A percentile compares a stretch with the other conserved stretches of the same genome.
Evolutionary conservation across 2,329 filamentous ascomycete species (phyloP).

Genomic region (Eutypella sp.): DNA sequence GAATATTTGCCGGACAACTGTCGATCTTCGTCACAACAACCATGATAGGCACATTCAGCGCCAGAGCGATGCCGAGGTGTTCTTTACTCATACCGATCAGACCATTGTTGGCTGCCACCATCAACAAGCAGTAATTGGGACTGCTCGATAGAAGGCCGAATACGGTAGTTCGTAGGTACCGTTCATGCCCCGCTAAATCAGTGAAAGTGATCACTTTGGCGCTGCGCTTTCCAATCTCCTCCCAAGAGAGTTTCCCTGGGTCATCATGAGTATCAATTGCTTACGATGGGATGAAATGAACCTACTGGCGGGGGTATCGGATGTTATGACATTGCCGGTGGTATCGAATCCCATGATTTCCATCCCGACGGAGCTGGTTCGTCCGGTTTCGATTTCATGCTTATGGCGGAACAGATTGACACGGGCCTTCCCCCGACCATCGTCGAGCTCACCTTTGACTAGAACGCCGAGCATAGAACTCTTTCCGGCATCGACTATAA

Average conservation of each 20-base stretch:
- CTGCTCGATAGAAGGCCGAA: slow-evolving; percentile 92
- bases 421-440: slow-evolving; percentile 87
- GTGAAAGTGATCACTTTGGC: slow-evolving; percentile 97
- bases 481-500: slow-evolving; percentile 86
- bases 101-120: slow-evolving; percentile 98
- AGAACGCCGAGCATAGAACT: slow-evolving; percentile 93
- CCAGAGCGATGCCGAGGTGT: slow-evolving; percentile 89
- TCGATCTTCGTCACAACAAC: slow-evolving; percentile 98
- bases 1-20: slow-evolving; percentile 92
- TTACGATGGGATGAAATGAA: slow-evolving; percentile 1
- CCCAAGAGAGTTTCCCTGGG: slow-evolving; percentile 73
- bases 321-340: slow-evolving; percentile 74
- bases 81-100: slow-evolving; percentile 98
- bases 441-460: slow-evolving; percentile 91
- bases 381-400: slow-evolving; percentile 91
- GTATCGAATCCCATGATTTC: slow-evolving; percentile 98
- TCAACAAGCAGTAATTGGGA: slow-evolving; percentile 94
- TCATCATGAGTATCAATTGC: slow-evolving; percentile 10
- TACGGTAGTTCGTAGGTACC: slow-evolving; percentile 91
- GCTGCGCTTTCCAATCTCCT: slow-evolving; percentile 91
- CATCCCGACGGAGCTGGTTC: slow-evolving; percentile 96
- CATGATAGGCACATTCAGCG: slow-evolving; percentile 95
- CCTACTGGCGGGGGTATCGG: slow-evolving; percentile 76
- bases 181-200: slow-evolving; percentile 91
- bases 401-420: slow-evolving; percentile 97